Conservation (phyloP, 345 rosid genomes). For the Citrus glauca region DNA sequence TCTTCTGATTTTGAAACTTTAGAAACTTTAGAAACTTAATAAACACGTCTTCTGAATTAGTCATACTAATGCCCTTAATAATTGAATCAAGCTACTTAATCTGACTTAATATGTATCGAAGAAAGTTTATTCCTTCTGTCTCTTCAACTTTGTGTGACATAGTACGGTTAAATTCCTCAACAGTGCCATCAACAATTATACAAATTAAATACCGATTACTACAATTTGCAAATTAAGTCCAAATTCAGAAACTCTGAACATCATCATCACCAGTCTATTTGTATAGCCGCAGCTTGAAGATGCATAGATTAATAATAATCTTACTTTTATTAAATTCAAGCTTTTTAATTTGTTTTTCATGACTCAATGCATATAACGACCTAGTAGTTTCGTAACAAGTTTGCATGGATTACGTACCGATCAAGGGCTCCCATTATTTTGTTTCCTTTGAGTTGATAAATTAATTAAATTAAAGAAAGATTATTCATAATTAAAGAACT, state of each 20-base stretch:
- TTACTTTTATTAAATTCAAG: neutral
- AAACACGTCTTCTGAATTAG: neutral
- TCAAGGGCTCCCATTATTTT: neutral
- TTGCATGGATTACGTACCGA: slow-evolving; percentile 34
- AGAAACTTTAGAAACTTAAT: neutral
- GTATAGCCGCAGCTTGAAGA: neutral
- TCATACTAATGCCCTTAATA: neutral
- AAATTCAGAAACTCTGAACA: neutral
- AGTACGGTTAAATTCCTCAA: slow-evolving; percentile 1
- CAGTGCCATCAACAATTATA: neutral
- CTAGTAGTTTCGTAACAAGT: slow-evolving; percentile 28
- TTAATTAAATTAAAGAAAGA: neutral
- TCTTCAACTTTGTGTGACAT: neutral
- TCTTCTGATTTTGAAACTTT: neutral
- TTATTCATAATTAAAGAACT: neutral
- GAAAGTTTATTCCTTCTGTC: slow-evolving; percentile 1
- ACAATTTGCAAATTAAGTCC: neutral
- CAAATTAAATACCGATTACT: neutral
- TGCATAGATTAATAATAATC: neutral
- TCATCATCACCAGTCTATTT: neutral
- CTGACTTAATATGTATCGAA: neutral
- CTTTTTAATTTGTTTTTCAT: slow-evolving; percentile 2
- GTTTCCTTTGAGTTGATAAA: neutral
- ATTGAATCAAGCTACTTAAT: neutral
- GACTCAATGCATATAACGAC: slow-evolving; percentile 27